Base-by-base conservation (phyloP, 2,329 filamentous ascomycete genomes). In the Mollisia scopiformis region DNA sequence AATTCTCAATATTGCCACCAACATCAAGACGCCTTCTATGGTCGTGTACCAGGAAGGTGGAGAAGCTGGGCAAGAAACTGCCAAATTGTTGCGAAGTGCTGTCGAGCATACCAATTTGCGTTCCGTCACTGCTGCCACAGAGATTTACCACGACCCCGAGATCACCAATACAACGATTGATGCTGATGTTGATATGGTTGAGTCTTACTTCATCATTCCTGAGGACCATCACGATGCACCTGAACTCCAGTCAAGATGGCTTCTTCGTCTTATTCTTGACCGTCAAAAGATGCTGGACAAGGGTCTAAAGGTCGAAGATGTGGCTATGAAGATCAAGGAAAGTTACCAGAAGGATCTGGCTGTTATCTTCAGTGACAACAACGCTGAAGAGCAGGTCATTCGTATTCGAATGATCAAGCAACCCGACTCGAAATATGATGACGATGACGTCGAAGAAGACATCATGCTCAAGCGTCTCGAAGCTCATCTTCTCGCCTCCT, bases 1-100 rank as follows among this genome's bases (percentile, higher is more conserved):
- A 80, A 99, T 99, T 87, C 84, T 99, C 60, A 99, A 99, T 76
- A 88, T 99, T 61, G 95, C 96, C 0, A 93, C 90, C 69, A 96
- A 98, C 77, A 97, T 99, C 82, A 99, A 98, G 83, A 99, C 95
- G 0, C 95, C 95, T 1, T 93, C 92, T 55, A 98, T 99, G 94
- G 89, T 91, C 63, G 92, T 99, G 35, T 96, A 93, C 73, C 85
- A 97, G 69, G 82, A 89, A 55, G 82, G 84, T 27, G 76, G 82
- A 10, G 80, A 85, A 63, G 84, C 83, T 39, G 86, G 85, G 61
- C 91, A 96, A 74, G 90, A 96, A 55, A 83, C 87, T 58, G 93
- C 92, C 54, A 98, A 96, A 82, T 82, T 83, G 53, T 82, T 99
- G 66, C 92, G 95, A 75, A 96, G 91, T 75, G 84, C 87, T 67